Percentiles rank a stretch among this genome's conserved stretches.
phyloP scores from a whole-genome alignment of 352 stramenopile genomes.

The Aphanomyces astaci region DNA sequence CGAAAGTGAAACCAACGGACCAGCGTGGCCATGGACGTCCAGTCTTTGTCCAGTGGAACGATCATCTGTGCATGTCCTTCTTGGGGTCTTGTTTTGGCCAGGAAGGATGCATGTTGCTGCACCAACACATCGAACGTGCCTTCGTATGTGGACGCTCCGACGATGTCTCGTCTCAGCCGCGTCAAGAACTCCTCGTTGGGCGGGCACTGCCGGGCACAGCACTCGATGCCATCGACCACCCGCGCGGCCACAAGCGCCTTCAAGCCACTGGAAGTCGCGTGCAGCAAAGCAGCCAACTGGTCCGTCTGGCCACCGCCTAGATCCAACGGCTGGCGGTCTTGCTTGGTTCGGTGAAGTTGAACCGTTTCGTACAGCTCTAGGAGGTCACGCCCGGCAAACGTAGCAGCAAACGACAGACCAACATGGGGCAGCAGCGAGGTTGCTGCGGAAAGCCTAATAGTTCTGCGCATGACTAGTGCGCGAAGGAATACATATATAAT shows the following conservation, averaged over 20 bases:
- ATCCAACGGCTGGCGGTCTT: neutral
- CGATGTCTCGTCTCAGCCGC: constrained; percentile 35
- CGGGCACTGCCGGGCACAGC: neutral
- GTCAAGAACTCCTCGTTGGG: constrained; percentile 26
- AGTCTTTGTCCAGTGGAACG: neutral
- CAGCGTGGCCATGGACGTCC: neutral
- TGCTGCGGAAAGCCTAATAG: constrained; percentile 50
- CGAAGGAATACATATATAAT: too few relatives aligned
- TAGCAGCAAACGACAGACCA: constrained; percentile 37
- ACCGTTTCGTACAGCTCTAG: neutral
- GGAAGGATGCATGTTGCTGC: constrained; percentile 51
- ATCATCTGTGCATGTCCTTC: neutral
- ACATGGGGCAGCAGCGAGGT: constrained; percentile 40
- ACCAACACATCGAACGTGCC: constrained; percentile 65
- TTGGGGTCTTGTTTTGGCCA: constrained; percentile 33
- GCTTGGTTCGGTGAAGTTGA: too few relatives aligned
- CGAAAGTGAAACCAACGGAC: neutral
- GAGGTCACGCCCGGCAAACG: constrained; percentile 28
- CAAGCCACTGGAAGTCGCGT: constrained; percentile 44
- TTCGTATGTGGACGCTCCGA: constrained; percentile 52
- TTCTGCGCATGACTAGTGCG: too few relatives aligned
- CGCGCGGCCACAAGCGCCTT: constrained; percentile 44
- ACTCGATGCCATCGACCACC: constrained; percentile 41
- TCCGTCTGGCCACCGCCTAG: too few relatives aligned
- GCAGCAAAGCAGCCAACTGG: constrained; percentile 30